A percentile compares a stretch with the other conserved stretches of the same genome.
phyloP scores from a whole-genome alignment of 306 rosid species.

The Phaseolus lunatus region DNA sequence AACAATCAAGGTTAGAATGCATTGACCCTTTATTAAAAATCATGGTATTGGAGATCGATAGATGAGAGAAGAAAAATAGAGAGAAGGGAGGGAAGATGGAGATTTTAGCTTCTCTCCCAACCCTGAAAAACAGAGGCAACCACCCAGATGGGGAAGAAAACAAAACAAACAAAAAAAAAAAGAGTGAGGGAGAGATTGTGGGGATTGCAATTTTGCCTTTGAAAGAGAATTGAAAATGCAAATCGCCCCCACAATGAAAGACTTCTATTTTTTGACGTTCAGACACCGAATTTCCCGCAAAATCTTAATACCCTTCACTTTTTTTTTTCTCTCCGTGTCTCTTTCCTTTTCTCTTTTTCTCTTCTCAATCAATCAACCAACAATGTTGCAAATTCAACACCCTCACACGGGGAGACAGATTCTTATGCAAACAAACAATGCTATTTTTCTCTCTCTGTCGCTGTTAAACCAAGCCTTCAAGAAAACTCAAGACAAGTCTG shows the following conservation, averaged over 20 bases:
- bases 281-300: slow-evolving; percentile 57
- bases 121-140: slow-evolving; percentile 55
- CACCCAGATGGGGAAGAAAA: slow-evolving; percentile 34
- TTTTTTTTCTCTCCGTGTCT: slow-evolving; percentile 9
- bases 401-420: slow-evolving; percentile 38
- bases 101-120: slow-evolving; percentile 69
- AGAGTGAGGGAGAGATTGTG: slow-evolving; percentile 46
- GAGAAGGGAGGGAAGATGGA: slow-evolving; percentile 41
- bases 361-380: slow-evolving; percentile 25
- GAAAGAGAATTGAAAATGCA: slow-evolving; percentile 48
- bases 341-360: not conserved
- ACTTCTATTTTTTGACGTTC: slow-evolving; percentile 63
- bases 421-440: slow-evolving; percentile 36
- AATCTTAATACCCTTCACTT: slow-evolving; percentile 33
- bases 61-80: not conserved
- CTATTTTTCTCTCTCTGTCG: not conserved
- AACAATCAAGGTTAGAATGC: slow-evolving; percentile 84
- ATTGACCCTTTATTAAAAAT: slow-evolving; percentile 68
- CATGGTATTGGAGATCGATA: slow-evolving; percentile 57
- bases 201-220: slow-evolving; percentile 54
- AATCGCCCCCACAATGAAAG: slow-evolving; percentile 44
- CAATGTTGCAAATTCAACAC: slow-evolving; percentile 56
- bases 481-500: slow-evolving; percentile 61
- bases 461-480: slow-evolving; percentile 55
- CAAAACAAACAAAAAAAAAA: not conserved